Base-by-base conservation (phyloP, 371 early-diverging fungal species). In the Mortierella sp. region DNA sequence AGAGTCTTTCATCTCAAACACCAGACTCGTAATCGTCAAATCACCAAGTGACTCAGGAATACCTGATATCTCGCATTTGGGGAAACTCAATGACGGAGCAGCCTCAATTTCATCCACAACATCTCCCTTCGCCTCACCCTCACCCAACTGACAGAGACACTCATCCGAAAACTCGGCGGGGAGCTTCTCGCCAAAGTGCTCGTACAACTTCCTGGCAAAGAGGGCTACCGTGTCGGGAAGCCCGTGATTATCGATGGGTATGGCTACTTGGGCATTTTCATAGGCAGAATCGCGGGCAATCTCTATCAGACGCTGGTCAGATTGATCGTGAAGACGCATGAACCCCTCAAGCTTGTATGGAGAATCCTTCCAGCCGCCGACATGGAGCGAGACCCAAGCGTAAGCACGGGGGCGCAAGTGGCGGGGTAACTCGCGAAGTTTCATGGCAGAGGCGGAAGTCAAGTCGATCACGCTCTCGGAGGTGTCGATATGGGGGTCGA, bases 301-400 rank as follows among this genome's bases (percentile, higher is more conserved):
- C 65, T 83, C 83, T 80, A 83, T 83, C 83, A 83, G 45, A 24
- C 71, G 79, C 74, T 83, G 77, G 28, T 80, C 83, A 44, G 83
- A 79, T 77, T 83, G 83, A 60, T 83, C 83, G 21, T 83, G 80
- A 11, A 83, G 79, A 50, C 83, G 83, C 74, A 83, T 72, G 74
- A 83, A 83, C 42, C 83, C 83, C n/a, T 78, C 26, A 19, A 83
- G 52, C 60, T 79, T 77, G 68, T 76, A 80, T 63, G 83, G 83
- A 45, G 83, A 73, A 48, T 83, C 60, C 57, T 78, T 80, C 83
- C 83, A 83, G 58, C 83, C 83, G 60, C 83, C 83, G 26, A 83
- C 83, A 47, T 83, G 83, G 38, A 83, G 83, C 26, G 83, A 83
- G 13, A 83, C 83, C 83, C 83, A 83, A 72, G 83, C 83, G 45